Percentiles rank a stretch among this genome's conserved stretches.
These are phyloP conservation scores for Fusarium tupiense DNA, from an alignment of 2,329 filamentous ascomycete species.

Conservation along the genomic window DNA sequence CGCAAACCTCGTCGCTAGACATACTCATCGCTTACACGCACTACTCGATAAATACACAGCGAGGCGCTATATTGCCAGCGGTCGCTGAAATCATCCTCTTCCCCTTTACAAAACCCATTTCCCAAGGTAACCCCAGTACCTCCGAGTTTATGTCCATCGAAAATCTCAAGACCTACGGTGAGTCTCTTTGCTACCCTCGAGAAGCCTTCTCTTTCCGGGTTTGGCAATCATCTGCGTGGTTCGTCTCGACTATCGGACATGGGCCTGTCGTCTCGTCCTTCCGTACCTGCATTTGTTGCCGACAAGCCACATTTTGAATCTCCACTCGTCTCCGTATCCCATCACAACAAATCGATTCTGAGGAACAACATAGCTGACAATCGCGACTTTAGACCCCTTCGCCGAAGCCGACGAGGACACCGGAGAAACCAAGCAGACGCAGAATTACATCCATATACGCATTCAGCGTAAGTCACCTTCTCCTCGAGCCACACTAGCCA, in stretches of 20 bases:
- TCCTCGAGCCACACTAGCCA: not conserved
- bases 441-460: constrained; percentile 99
- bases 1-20: constrained; percentile 36
- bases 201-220: too few relatives aligned
- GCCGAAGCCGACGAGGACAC: constrained; percentile 99
- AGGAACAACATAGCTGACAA: constrained; percentile 6
- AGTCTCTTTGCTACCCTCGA: constrained; percentile 49
- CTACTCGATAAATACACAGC: constrained; percentile 47
- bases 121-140: constrained; percentile 67
- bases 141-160: constrained; percentile 98
- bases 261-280: not conserved
- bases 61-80: constrained; percentile 60
- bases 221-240: not conserved
- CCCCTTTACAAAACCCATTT: constrained; percentile 59
- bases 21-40: constrained; percentile 1
- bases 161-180: constrained; percentile 97
- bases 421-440: constrained; percentile 92
- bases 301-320: constrained; percentile 30
- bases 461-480: constrained; percentile 82
- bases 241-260: not conserved
- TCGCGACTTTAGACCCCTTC: constrained; percentile 84
- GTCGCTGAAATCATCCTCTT: constrained; percentile 57
- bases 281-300: constrained; percentile 41
- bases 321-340: constrained; percentile 19
- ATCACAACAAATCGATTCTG: not conserved